These are phyloP conservation scores for Penicillium pancosmium DNA, from an alignment of 495 filamentous ascomycete genomes.

Conservation along the genomic window DNA sequence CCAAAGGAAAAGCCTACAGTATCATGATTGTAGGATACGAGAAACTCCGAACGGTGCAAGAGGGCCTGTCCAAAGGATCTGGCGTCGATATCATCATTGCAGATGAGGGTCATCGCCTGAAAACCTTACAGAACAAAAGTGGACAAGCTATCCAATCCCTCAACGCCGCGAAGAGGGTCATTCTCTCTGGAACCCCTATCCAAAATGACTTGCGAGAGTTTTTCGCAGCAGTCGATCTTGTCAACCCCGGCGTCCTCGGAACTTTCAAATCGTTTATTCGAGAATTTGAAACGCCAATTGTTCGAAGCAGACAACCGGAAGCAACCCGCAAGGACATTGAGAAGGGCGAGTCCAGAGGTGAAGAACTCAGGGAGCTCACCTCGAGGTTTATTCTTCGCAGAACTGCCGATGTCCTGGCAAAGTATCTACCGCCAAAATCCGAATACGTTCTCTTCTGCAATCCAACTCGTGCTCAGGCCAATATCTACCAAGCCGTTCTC, in stretches of 20 bases:
- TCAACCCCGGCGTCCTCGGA: constrained; percentile 75
- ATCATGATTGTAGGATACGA: constrained; percentile 87
- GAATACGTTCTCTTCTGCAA: constrained; percentile 79
- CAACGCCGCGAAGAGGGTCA: constrained; percentile 66
- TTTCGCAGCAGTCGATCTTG: constrained; percentile 76
- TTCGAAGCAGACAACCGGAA: constrained; percentile 72
- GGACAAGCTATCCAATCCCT: constrained; percentile 74
- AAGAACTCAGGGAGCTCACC: constrained; percentile 70
- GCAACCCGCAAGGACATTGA: constrained; percentile 68
- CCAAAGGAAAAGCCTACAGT: constrained; percentile 71
- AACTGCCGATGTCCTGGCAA: constrained; percentile 72
- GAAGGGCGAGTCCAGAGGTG: constrained; percentile 68
- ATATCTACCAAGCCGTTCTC: constrained; percentile 70
- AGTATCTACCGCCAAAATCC: constrained; percentile 76
- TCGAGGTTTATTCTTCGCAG: constrained; percentile 75
- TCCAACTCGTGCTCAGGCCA: constrained; percentile 67
- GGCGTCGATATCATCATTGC: constrained; percentile 79
- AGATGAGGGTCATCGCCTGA: constrained; percentile 80
- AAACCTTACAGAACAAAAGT: constrained; percentile 81
- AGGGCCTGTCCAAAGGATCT: constrained; percentile 62
- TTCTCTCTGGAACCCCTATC: constrained; percentile 77
- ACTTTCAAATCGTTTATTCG: constrained; percentile 69
- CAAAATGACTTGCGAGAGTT: constrained; percentile 84
- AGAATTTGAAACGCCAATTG: constrained; percentile 73
- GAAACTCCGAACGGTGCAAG: constrained; percentile 69